These are phyloP conservation scores for Fremontodendron californicum DNA, from an alignment of 345 rosid species.

Conservation along the genomic window DNA sequence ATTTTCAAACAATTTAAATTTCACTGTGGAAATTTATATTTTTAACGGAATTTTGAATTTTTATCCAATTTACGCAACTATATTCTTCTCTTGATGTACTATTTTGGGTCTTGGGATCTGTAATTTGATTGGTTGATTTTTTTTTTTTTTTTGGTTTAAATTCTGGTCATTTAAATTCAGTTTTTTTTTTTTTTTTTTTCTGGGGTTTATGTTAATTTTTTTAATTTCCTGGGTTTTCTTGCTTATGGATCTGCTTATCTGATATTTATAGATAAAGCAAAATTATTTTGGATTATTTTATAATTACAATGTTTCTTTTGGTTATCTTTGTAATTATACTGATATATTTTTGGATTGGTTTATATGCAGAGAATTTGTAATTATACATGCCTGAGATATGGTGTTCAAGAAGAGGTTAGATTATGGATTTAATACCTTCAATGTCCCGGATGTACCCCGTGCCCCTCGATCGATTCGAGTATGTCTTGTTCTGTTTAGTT, in stretches of 20 bases:
- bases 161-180: not conserved
- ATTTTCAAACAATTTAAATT: not conserved
- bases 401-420: constrained; percentile 67
- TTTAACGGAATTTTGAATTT: not conserved
- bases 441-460: constrained; percentile 56
- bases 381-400: constrained; percentile 57
- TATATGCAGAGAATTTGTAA: constrained; percentile 27
- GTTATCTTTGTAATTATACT: constrained; percentile 7
- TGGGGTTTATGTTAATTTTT: not conserved
- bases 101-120: constrained; percentile 23
- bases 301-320: not conserved
- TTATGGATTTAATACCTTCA: constrained; percentile 51
- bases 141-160: not conserved
- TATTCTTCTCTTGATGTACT: constrained; percentile 10
- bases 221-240: not conserved
- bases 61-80: constrained; percentile 9
- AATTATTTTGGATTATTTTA: not conserved
- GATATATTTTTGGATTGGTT: constrained; percentile 22
- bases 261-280: constrained; percentile 1
- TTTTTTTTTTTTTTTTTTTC: not conserved
- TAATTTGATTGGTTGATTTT: constrained; percentile 10
- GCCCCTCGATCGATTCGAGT: constrained; percentile 92
- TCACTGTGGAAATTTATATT: not conserved
- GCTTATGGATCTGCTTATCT: constrained; percentile 6
- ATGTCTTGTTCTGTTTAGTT: constrained; percentile 10